Evolutionary conservation across 352 stramenopile genomes (phyloP).

Genomic region (Globisporangium viniferum): DNA sequence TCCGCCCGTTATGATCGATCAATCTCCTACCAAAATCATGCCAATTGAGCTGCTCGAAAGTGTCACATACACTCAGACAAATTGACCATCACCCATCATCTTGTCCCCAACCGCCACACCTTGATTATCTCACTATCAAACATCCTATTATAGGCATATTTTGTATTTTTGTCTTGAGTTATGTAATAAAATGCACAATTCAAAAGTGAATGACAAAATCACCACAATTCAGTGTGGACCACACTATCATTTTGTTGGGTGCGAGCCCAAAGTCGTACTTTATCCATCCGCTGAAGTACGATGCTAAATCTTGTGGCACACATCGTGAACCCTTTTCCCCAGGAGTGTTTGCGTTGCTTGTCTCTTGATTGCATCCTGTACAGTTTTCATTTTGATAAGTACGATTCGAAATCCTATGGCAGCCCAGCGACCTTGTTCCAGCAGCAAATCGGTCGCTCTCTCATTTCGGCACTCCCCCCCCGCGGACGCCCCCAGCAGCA

Average conservation of each 20-base stretch:
- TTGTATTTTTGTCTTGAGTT: not conserved
- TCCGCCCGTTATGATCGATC: conserved; percentile 8
- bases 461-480: conserved; percentile 1
- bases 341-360: conserved; percentile 10
- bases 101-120: not conserved
- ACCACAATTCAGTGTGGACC: not conserved
- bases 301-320: not conserved
- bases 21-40: not conserved
- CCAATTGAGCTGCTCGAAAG: no score
- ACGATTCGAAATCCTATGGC: not conserved
- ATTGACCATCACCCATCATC: not conserved
- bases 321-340: not conserved
- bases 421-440: not conserved
- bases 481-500: not conserved
- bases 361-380: not conserved
- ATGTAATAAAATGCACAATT: not conserved
- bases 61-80: not conserved
- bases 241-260: not conserved
- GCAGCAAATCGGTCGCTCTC: not conserved
- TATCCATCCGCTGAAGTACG: not conserved
- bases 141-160: not conserved
- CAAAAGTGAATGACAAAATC: not conserved
- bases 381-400: not conserved
- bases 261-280: not conserved
- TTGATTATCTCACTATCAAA: not conserved